These are phyloP conservation scores for Solanum chilense DNA, from an alignment of 257 asterid species.

Conservation along the genomic window DNA sequence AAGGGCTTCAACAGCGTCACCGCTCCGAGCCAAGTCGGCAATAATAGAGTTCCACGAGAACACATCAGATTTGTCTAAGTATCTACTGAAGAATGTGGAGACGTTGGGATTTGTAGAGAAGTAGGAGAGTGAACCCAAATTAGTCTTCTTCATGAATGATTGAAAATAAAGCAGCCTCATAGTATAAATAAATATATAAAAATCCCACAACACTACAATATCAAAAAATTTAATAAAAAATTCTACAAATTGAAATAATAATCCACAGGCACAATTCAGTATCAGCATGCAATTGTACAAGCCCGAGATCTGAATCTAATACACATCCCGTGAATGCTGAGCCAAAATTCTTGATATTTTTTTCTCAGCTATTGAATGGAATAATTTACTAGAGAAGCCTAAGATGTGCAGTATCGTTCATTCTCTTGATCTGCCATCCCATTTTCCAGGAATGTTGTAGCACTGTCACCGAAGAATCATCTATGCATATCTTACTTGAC, in stretches of 20 bases:
- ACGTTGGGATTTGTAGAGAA: conserved; percentile 33
- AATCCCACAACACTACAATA: neutral
- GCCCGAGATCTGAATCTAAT: neutral
- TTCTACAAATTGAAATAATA: conserved; percentile 37
- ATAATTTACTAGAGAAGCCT: conserved; percentile 56
- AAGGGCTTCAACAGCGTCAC: conserved; percentile 75
- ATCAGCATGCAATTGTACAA: neutral
- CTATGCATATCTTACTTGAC: conserved; percentile 69
- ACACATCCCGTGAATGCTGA: neutral
- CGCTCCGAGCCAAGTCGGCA: conserved; percentile 73
- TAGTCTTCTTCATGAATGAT: conserved; percentile 1
- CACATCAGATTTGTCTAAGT: conserved; percentile 53
- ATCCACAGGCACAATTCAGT: conserved; percentile 7
- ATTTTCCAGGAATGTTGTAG: conserved; percentile 78
- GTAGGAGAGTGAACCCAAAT: neutral
- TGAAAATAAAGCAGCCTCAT: neutral
- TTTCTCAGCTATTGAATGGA: neutral
- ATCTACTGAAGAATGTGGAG: conserved; percentile 52
- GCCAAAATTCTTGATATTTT: neutral
- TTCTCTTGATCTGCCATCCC: conserved; percentile 91
- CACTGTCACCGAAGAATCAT: conserved; percentile 83
- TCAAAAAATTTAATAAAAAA: neutral
- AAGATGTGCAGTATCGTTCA: conserved; percentile 88
- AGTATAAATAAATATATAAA: too few relatives aligned
- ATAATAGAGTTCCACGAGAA: conserved; percentile 91